Percentiles rank a stretch among this genome's conserved stretches.
These are phyloP conservation scores for Suhomyces wounanorum DNA, from an alignment of 1,139 yeast species.

Conservation along the genomic window DNA sequence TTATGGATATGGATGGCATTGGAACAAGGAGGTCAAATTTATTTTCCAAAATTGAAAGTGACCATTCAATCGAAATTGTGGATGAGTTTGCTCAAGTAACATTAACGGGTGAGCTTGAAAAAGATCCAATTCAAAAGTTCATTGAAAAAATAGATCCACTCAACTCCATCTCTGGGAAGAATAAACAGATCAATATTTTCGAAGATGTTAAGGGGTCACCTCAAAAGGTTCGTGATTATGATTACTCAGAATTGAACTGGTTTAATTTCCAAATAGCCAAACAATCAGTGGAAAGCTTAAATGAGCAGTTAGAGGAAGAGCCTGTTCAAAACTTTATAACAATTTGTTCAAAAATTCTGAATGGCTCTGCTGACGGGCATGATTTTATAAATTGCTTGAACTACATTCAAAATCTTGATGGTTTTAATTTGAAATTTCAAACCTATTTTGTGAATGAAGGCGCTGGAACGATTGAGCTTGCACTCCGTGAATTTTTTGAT, in stretches of 20 bases:
- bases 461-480: slow-evolving; percentile 23
- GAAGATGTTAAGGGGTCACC: slow-evolving; percentile 43
- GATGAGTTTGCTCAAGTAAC: slow-evolving; percentile 45
- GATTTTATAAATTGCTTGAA: slow-evolving; percentile 25
- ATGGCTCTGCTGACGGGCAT: slow-evolving; percentile 14
- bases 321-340: slow-evolving; percentile 22
- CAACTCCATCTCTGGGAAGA: slow-evolving; percentile 34
- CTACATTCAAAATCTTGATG: slow-evolving; percentile 28
- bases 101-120: slow-evolving; percentile 24
- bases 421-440: slow-evolving; percentile 24
- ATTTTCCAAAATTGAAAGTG: slow-evolving; percentile 21
- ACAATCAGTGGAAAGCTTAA: slow-evolving; percentile 17
- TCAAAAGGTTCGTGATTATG: slow-evolving; percentile 33
- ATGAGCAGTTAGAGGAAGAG: slow-evolving; percentile 14
- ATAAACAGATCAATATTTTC: slow-evolving; percentile 39
- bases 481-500: slow-evolving; percentile 32
- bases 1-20: slow-evolving; percentile 13
- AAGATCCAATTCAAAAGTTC: slow-evolving; percentile 32
- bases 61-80: slow-evolving; percentile 29
- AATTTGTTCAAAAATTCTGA: slow-evolving; percentile 22
- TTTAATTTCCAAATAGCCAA: slow-evolving; percentile 42
- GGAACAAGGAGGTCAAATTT: slow-evolving; percentile 18
- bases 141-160: slow-evolving; percentile 49
- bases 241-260: slow-evolving; percentile 42
- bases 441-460: slow-evolving; percentile 32